phyloP scores from a whole-genome alignment of 352 stramenopile genomes.

The Elongisporangium anandrum region DNA sequence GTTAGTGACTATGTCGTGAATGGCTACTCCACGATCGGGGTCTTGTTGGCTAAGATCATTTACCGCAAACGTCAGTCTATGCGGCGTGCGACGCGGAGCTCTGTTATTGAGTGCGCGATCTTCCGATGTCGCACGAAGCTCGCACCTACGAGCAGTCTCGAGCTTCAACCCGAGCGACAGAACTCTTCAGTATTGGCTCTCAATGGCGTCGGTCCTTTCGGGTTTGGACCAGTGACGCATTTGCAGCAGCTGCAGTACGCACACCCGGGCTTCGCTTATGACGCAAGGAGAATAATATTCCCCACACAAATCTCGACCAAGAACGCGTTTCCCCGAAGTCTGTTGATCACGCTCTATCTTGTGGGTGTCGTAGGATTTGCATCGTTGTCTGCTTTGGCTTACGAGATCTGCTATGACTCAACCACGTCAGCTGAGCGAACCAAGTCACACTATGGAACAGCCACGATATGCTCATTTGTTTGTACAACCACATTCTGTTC shows the following conservation, averaged over 20 bases:
- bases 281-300: not conserved
- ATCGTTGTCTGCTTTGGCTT: not conserved
- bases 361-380: not conserved
- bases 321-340: not conserved
- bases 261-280: not conserved
- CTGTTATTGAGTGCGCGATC: conserved; percentile 19
- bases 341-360: not conserved
- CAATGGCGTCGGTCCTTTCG: not conserved
- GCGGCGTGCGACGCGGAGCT: conserved; percentile 2
- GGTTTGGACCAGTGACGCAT: not conserved
- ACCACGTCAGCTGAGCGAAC: not conserved
- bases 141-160: not conserved
- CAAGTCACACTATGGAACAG: not conserved
- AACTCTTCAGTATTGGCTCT: not conserved
- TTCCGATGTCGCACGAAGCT: conserved; percentile 8
- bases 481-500: not conserved
- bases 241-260: not conserved
- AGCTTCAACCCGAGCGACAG: not conserved
- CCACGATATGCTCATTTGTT: not conserved
- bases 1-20: not conserved
- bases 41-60: not conserved
- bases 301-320: not conserved
- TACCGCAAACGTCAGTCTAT: conserved; percentile 17
- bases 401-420: not conserved
- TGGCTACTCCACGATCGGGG: not conserved